Base-by-base conservation (phyloP, 371 early-diverging fungal genomes). In the Zychaea mexicana region DNA sequence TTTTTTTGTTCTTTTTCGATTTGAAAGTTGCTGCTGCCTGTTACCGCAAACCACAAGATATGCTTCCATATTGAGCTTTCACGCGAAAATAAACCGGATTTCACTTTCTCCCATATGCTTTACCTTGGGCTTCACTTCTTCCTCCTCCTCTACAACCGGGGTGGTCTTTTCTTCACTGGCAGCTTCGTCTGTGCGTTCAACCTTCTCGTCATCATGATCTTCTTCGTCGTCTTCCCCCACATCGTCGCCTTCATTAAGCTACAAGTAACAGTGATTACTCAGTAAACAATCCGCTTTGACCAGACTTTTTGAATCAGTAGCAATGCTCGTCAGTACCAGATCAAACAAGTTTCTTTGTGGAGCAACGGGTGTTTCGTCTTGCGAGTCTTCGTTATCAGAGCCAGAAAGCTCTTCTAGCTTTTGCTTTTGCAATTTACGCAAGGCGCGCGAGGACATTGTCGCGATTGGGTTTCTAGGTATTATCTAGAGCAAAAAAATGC, bases 341-440 rank as follows among this genome's bases (percentile, higher is more conserved):
- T 85, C 91, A 82, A 92, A 92, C 67, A 87, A 66, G 68, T 91
- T 92, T 5, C 72, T 71, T 33, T 38, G 39, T 19, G 59, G 59
- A 9, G 39, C 21, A 70, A 68, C 61, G 8, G 62, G 32, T 42
- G 69, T 66, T 17, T 79, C 76, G 22, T 73, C 74, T 36, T 73
- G 78, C 7, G 79, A 83, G 10, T 67, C 75, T 32, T 49, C 8
- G 24, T 71, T 42, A 42, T 13, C 69, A 72, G 39, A 26, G 19
- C 27, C 61, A 30, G 54, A 71, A 19, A 58, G 36, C 27, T 58
- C 57, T n/a, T 63, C 65, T 13, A 77, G 58, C 54, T 75, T 67
- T 28, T 77, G 66, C 47, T 77, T 73, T 60, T 73, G 77, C 47
- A 82, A 64, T 61, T 72, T 69, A 42, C 71, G 67, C 30, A 82